These are phyloP conservation scores for Boletus rufocinnamomeus DNA, from an alignment of 768 basidiomycete genomes.

Conservation along the genomic window DNA sequence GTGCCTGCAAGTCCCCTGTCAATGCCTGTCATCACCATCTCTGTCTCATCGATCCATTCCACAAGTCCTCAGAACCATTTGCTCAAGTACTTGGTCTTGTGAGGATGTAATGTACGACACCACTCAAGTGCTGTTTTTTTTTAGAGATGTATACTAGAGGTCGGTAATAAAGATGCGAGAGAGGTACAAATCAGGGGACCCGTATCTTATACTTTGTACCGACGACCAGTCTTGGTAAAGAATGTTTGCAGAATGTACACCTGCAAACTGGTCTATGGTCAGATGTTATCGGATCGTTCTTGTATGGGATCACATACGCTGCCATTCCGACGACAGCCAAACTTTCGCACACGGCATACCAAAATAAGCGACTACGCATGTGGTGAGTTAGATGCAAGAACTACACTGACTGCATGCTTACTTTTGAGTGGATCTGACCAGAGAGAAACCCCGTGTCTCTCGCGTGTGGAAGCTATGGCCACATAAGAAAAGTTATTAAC, in stretches of 20 bases:
- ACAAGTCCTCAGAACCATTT: no score
- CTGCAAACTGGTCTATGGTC: conserved; percentile 58
- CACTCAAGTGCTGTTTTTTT: not conserved
- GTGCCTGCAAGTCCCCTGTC: conserved; percentile 54
- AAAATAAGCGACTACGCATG: conserved; percentile 77
- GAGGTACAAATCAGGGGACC: conserved; percentile 14
- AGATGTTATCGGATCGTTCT: conserved; percentile 11
- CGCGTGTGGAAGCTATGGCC: conserved; percentile 82
- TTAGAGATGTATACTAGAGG: not conserved
- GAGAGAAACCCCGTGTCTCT: conserved; percentile 91
- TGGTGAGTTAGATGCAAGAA: not conserved
- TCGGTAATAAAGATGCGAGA: conserved; percentile 7
- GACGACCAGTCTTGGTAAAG: conserved; percentile 91
- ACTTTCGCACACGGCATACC: conserved; percentile 87
- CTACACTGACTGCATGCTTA: conserved; percentile 31
- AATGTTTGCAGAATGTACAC: conserved; percentile 94
- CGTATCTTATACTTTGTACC: conserved; percentile 74
- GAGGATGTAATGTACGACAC: not conserved
- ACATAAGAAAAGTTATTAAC: conserved; percentile 6
- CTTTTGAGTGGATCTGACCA: conserved; percentile 90
- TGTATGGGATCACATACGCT: conserved; percentile 53
- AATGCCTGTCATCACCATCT: no score
- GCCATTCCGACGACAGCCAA: conserved; percentile 83
- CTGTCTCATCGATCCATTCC: no score
- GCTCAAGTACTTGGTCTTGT: not conserved